phyloP scores from a whole-genome alignment of 2,329 filamentous ascomycete species.

The Xylaria sp. region DNA sequence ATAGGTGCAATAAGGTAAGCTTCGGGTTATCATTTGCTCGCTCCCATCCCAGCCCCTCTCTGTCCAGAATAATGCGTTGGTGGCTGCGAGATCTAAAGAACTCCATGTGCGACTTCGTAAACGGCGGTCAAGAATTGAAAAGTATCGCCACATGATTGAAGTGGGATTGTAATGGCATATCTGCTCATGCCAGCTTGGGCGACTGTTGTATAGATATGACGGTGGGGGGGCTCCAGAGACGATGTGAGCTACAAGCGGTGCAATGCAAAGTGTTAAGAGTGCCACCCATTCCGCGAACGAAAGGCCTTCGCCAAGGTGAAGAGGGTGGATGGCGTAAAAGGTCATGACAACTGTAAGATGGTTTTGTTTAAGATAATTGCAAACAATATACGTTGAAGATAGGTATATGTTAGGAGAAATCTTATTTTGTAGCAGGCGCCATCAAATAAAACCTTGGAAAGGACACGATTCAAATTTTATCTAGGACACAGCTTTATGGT shows the following conservation, averaged over 20 bases:
- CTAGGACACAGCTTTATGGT: too few relatives aligned
- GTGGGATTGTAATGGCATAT: constrained; percentile 52
- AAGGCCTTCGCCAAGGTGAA: neutral
- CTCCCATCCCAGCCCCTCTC: constrained; percentile 50
- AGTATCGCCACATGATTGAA: constrained; percentile 54
- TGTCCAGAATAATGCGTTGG: constrained; percentile 53
- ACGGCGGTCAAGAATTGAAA: constrained; percentile 50
- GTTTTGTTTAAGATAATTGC: too few relatives aligned
- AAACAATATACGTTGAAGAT: too few relatives aligned
- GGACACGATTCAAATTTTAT: too few relatives aligned
- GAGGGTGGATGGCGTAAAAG: too few relatives aligned
- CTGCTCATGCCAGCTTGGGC: constrained; percentile 48
- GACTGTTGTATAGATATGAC: constrained; percentile 39
- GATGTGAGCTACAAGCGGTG: constrained; percentile 50
- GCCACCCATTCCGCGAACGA: constrained; percentile 48
- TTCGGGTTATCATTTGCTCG: constrained; percentile 44
- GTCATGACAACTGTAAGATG: too few relatives aligned
- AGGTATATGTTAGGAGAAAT: too few relatives aligned
- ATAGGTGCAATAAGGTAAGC: constrained; percentile 32
- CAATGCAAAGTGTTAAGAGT: constrained; percentile 49
- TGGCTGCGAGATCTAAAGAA: constrained; percentile 46
- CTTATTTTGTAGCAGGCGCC: too few relatives aligned
- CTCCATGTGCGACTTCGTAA: constrained; percentile 49
- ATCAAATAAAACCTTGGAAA: too few relatives aligned
- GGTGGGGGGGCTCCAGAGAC: constrained; percentile 43